phyloP scores from a whole-genome alignment of 2,329 filamentous ascomycete genomes.

The Fusarium sp. region DNA sequence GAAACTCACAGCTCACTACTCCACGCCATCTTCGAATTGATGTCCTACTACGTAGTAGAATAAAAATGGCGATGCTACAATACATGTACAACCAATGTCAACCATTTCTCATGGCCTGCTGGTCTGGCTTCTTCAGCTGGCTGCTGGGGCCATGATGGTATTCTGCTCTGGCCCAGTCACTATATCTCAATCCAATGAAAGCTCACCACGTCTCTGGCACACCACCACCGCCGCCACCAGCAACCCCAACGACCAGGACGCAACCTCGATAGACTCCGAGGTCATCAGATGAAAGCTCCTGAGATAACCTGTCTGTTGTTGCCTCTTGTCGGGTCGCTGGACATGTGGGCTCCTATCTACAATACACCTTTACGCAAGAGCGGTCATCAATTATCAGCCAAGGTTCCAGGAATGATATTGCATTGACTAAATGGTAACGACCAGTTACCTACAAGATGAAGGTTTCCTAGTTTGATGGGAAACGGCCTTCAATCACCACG shows the following conservation, averaged over 20 bases:
- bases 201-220: constrained; percentile 51
- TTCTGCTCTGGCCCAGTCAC: constrained; percentile 39
- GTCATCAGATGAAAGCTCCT: constrained; percentile 32
- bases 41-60: background rate
- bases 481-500: constrained; percentile 18
- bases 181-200: constrained; percentile 48
- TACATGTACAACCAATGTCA: constrained; percentile 34
- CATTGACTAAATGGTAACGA: constrained; percentile 30
- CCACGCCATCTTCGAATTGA: constrained; percentile 9
- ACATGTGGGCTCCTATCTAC: background rate
- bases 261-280: constrained; percentile 31
- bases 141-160: constrained; percentile 25
- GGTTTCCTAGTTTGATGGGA: constrained; percentile 8
- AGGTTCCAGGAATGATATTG: background rate
- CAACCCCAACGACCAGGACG: constrained; percentile 36
- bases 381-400: background rate
- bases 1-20: background rate
- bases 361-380: constrained; percentile 9
- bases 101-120: constrained; percentile 21
- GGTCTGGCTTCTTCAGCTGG: constrained; percentile 18
- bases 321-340: constrained; percentile 6
- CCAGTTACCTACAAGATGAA: constrained; percentile 29
- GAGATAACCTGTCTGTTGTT: constrained; percentile 24
- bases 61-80: constrained; percentile 12
- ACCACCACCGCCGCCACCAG: constrained; percentile 45